Evolutionary conservation across 2,329 filamentous ascomycete genomes (phyloP), one percentile per base, ranked within the genome.

Genomic region (Aspergillus tubingensis): DNA sequence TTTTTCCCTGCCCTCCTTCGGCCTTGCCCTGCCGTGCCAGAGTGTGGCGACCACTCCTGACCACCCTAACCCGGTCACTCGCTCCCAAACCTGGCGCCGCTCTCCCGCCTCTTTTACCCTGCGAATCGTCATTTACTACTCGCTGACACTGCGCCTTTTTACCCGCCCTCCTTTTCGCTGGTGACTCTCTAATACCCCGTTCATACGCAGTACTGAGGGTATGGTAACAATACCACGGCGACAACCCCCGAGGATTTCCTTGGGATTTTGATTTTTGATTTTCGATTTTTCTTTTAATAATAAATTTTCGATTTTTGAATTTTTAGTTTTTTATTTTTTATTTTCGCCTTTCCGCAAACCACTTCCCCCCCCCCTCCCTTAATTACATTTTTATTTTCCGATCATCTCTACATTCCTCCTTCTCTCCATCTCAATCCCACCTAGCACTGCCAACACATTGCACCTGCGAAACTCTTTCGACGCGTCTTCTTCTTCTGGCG

Each of bases 401-500:
- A 64, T 64, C 62, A 56, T 58, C 62, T 62, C 54, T 59, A 62
- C 63, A 63, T 67, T 65, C 65, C 60, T 62, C 65, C 58, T 62
- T 61, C 54, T 58, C 64, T 63, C 36, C 57, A 54, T 62, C 57
- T 59, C 57, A 60, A 66, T 60, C 62, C 61, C 60, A 65, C 62
- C 59, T 58, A 59, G 57, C 57, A 64, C 62, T 68, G 66, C 67
- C 67, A 69, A 67, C 66, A 61, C 67, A 68, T 66, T 65, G 53
- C 54, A 60, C 62, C 54, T 63, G 56, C 60, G 60, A 61, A 57
- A 55, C 59, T 66, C 60, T 60, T 63, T 67, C 62, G 60, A 65
- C 66, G 65, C 67, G 67, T 69, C 67, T 67, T 67, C 67, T 67
- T 67, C 66, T 69, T 65, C 66, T 69, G 67, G 66, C 67, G 67